Percentiles rank a stretch among this genome's conserved stretches.
These are phyloP conservation scores for Oidiodendron maius DNA, from an alignment of 495 filamentous ascomycete genomes.

Conservation along the genomic window DNA sequence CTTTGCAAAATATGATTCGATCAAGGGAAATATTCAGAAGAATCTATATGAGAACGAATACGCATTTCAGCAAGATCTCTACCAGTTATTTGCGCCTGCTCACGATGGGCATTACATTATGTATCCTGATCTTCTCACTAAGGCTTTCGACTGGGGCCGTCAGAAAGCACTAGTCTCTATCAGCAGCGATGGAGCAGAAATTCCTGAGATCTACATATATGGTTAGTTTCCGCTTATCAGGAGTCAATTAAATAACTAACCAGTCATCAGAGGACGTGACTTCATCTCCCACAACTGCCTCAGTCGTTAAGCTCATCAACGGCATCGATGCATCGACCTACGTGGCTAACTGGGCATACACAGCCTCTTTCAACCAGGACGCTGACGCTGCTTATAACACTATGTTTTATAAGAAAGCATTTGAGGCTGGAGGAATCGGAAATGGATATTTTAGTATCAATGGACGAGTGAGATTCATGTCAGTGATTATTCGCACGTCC, in stretches of 20 bases:
- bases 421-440: constrained; percentile 22
- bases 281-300: constrained; percentile 14
- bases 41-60: constrained; percentile 39
- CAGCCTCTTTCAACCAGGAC: constrained; percentile 26
- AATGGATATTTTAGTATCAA: constrained; percentile 27
- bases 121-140: constrained; percentile 34
- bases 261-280: constrained; percentile 16
- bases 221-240: constrained; percentile 4
- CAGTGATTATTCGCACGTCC: background rate
- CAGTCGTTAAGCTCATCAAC: constrained; percentile 19
- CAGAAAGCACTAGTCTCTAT: constrained; percentile 30
- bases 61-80: constrained; percentile 32
- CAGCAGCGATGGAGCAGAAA: constrained; percentile 29
- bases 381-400: constrained; percentile 43
- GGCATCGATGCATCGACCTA: constrained; percentile 21
- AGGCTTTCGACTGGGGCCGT: constrained; percentile 30
- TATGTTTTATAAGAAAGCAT: constrained; percentile 29
- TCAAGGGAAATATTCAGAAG: constrained; percentile 28
- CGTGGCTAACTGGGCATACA: constrained; percentile 15
- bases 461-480: constrained; percentile 13
- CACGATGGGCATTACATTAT: constrained; percentile 41
- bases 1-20: constrained; percentile 30
- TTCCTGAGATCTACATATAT: constrained; percentile 33
- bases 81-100: constrained; percentile 29
- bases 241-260: background rate